Conservation (phyloP, 148 eudicot species). For the Rhododendron simsii region DNA sequence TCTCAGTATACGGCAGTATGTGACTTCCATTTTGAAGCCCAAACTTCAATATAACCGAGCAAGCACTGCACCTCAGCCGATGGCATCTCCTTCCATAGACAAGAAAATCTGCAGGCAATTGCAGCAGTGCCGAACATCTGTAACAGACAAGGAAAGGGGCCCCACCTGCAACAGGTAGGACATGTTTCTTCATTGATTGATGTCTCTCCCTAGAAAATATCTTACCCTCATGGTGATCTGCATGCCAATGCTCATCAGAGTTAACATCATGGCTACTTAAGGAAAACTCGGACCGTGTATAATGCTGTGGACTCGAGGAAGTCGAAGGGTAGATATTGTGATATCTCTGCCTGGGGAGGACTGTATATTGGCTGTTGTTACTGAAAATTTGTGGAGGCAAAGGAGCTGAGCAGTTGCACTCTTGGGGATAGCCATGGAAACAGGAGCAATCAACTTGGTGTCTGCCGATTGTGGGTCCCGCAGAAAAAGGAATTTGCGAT, state of each 20-base stretch:
- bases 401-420: slow-evolving; percentile 45
- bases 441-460: slow-evolving; percentile 30
- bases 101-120: slow-evolving; percentile 65
- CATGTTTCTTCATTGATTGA: slow-evolving; percentile 34
- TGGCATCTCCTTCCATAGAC: slow-evolving; percentile 46
- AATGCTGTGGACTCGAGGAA: slow-evolving; percentile 31
- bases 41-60: slow-evolving; percentile 48
- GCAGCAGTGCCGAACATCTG: slow-evolving; percentile 48
- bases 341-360: slow-evolving; percentile 20
- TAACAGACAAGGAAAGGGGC: slow-evolving; percentile 66
- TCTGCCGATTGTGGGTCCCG: slow-evolving; percentile 34
- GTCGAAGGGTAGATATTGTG: slow-evolving; percentile 27
- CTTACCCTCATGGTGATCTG: slow-evolving; percentile 25
- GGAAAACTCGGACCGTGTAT: slow-evolving; percentile 28
- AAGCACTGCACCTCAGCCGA: slow-evolving; percentile 60
- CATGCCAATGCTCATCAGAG: slow-evolving; percentile 36
- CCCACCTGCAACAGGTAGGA: slow-evolving; percentile 62
- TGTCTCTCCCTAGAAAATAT: slow-evolving; percentile 41
- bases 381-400: slow-evolving; percentile 30
- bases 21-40: slow-evolving; percentile 36
- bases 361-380: slow-evolving; percentile 24
- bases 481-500: slow-evolving; percentile 44
- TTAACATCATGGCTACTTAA: slow-evolving; percentile 26
- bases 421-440: slow-evolving; percentile 38
- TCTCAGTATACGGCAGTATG: slow-evolving; percentile 30